A percentile compares a stretch with the other conserved stretches of the same genome.
phyloP scores from a whole-genome alignment of 306 rosid genomes.

The Phaseolus lunatus region DNA sequence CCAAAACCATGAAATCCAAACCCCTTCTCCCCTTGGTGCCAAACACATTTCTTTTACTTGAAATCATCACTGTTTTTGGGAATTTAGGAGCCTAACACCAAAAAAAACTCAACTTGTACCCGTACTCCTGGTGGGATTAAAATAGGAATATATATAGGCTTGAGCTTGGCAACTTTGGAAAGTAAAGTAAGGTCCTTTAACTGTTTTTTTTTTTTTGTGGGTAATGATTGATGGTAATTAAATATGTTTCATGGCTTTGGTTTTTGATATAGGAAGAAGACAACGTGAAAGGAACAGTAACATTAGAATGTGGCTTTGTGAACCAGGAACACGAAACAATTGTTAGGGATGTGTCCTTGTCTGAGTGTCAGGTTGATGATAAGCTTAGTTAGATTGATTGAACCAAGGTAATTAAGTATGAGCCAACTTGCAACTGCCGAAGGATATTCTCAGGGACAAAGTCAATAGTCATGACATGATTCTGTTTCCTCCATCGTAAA shows the following conservation, averaged over 20 bases:
- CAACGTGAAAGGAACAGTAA: background rate
- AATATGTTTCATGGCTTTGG: background rate
- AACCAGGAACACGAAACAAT: constrained; percentile 16
- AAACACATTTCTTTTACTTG: constrained; percentile 28
- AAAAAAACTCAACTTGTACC: constrained; percentile 37
- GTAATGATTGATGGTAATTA: background rate
- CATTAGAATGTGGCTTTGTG: background rate
- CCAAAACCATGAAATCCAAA: constrained; percentile 36
- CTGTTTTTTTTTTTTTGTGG: background rate
- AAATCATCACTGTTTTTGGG: constrained; percentile 38
- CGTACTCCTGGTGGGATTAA: background rate
- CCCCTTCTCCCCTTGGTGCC: constrained; percentile 36
- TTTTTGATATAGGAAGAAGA: background rate
- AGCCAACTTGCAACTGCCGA: constrained; percentile 21
- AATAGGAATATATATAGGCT: background rate
- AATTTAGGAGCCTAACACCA: background rate
- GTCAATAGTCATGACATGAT: background rate
- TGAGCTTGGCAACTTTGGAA: constrained; percentile 1
- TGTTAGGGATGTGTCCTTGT: background rate
- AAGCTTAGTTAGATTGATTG: background rate
- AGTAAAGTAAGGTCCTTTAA: constrained; percentile 11
- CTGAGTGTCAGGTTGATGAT: constrained; percentile 8
- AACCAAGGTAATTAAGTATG: background rate
- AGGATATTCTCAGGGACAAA: background rate
- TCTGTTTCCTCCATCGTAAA: background rate